Evolutionary conservation across 2,329 filamentous ascomycete genomes (phyloP).

Genomic region (Exophiala dermatitidis): DNA sequence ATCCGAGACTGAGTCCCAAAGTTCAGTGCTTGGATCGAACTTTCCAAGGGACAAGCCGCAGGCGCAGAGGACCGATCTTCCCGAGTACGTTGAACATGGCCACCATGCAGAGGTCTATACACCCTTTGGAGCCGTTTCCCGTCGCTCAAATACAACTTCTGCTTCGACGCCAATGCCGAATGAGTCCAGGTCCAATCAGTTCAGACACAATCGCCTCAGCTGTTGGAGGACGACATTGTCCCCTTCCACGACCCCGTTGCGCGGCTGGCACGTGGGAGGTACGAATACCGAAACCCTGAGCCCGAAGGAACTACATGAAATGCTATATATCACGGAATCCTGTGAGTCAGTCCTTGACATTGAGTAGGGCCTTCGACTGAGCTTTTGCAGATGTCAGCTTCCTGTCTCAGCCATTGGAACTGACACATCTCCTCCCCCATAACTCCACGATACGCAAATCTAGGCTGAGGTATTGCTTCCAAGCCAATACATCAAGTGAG

Average conservation of each 20-base stretch:
- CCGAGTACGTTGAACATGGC: not conserved
- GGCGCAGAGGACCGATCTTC: not conserved
- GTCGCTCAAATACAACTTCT: not conserved
- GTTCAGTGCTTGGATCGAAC: not conserved
- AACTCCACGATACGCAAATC: not conserved
- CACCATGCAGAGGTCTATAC: not conserved
- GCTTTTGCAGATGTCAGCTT: conserved; percentile 1
- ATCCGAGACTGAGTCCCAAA: not conserved
- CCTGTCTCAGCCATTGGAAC: conserved; percentile 6
- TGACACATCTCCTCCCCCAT: not conserved
- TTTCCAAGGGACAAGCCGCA: not conserved
- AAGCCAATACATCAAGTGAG: not conserved
- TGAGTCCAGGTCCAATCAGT: not conserved
- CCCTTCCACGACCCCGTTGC: not conserved
- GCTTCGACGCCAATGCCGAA: not conserved
- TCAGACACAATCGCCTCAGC: not conserved
- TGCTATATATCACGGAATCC: conserved; percentile 3
- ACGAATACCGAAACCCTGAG: not conserved
- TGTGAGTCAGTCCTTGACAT: not conserved
- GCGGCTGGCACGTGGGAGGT: conserved; percentile 3
- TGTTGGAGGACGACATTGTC: not conserved
- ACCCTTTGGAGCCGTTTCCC: not conserved
- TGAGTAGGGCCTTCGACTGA: not conserved
- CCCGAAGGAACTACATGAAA: conserved; percentile 3
- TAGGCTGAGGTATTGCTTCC: conserved; percentile 2